Percentiles rank a stretch among this genome's conserved stretches.
phyloP scores from a whole-genome alignment of 2,329 filamentous ascomycete species.

The Zasmidium angulare region DNA sequence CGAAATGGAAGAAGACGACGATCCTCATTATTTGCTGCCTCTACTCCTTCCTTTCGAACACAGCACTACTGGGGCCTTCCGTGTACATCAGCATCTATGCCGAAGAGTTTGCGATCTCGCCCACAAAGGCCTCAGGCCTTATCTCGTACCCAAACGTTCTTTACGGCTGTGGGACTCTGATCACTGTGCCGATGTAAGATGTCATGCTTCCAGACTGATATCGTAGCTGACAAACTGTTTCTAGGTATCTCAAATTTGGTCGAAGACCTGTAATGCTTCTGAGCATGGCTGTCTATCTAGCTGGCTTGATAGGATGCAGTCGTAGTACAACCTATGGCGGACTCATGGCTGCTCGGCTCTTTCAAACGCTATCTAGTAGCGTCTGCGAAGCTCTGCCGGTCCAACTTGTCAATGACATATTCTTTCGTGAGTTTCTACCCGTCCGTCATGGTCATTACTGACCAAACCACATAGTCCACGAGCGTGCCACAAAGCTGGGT shows the following conservation, averaged over 20 bases:
- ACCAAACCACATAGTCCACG: constrained; percentile 32
- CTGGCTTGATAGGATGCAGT: constrained; percentile 45
- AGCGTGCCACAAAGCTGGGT: constrained; percentile 53
- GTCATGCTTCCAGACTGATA: neutral
- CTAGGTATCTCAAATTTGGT: constrained; percentile 51
- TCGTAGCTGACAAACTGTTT: neutral
- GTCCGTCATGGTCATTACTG: constrained; percentile 12
- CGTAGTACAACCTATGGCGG: constrained; percentile 41
- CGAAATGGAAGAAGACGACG: constrained; percentile 55
- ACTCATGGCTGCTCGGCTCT: constrained; percentile 45
- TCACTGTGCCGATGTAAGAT: constrained; percentile 52
- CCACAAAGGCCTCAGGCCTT: constrained; percentile 54
- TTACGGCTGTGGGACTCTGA: constrained; percentile 58
- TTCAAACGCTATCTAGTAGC: constrained; percentile 45
- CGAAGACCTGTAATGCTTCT: constrained; percentile 45
- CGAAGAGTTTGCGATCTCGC: constrained; percentile 52
- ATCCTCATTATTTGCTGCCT: constrained; percentile 56
- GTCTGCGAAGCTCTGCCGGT: constrained; percentile 50
- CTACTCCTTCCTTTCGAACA: constrained; percentile 61
- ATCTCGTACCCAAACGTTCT: constrained; percentile 62
- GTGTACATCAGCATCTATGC: constrained; percentile 59
- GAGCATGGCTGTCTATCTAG: constrained; percentile 44
- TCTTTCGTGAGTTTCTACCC: constrained; percentile 35
- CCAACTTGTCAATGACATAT: constrained; percentile 51
- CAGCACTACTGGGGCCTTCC: constrained; percentile 56